A percentile compares a stretch with the other conserved stretches of the same genome.
phyloP scores from a whole-genome alignment of 495 filamentous ascomycete genomes.

The Aspergillus avenaceus region DNA sequence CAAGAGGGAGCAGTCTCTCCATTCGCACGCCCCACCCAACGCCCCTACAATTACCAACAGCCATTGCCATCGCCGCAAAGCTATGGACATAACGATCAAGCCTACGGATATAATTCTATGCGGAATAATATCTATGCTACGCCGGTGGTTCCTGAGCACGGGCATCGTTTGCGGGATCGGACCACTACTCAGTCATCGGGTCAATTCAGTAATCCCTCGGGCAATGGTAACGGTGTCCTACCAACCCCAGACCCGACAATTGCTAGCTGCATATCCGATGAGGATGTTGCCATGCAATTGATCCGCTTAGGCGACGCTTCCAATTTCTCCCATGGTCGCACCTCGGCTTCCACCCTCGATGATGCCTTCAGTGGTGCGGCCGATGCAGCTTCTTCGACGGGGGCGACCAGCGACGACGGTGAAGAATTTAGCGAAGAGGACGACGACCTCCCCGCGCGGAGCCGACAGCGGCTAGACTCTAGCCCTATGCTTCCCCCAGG shows the following conservation, averaged over 20 bases:
- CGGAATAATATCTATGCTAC: conserved; percentile 44
- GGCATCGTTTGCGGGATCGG: conserved; percentile 64
- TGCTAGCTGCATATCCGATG: conserved; percentile 91
- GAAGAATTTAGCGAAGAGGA: conserved; percentile 74
- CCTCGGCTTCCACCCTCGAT: conserved; percentile 89
- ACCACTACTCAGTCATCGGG: conserved; percentile 24
- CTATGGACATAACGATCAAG: conserved; percentile 54
- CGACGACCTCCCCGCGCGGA: conserved; percentile 58
- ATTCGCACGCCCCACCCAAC: conserved; percentile 66
- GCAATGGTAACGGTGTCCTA: conserved; percentile 55
- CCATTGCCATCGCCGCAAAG: conserved; percentile 75
- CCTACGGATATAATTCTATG: conserved; percentile 35
- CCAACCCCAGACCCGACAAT: conserved; percentile 94
- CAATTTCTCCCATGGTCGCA: conserved; percentile 82
- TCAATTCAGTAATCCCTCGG: conserved; percentile 33
- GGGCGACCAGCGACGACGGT: conserved; percentile 72
- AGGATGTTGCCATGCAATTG: conserved; percentile 93
- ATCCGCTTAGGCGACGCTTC: conserved; percentile 93
- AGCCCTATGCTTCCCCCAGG: conserved; percentile 50
- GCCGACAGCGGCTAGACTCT: conserved; percentile 57
- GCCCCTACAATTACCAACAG: conserved; percentile 66
- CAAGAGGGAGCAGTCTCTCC: conserved; percentile 60
- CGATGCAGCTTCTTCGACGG: conserved; percentile 79
- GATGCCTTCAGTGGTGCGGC: conserved; percentile 87
- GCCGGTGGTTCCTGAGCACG: conserved; percentile 55